These are phyloP conservation scores for Postia placenta DNA, from an alignment of 768 basidiomycete species.

Conservation along the genomic window DNA sequence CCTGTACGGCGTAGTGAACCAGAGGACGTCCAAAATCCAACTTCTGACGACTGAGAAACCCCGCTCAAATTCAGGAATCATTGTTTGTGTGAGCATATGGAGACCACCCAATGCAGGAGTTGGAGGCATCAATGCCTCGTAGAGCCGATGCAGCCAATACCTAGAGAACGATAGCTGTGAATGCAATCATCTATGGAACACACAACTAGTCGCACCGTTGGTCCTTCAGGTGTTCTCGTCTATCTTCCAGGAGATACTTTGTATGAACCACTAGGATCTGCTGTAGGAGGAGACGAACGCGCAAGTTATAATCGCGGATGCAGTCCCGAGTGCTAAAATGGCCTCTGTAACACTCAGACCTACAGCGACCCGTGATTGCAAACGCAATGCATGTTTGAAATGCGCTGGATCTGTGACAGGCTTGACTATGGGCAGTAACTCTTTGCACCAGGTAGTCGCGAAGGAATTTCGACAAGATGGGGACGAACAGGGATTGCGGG, in stretches of 20 bases:
- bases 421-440: no score
- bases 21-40: slow-evolving; percentile 41
- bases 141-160: slow-evolving; percentile 38
- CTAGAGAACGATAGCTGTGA: slow-evolving; percentile 21
- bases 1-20: slow-evolving; percentile 22
- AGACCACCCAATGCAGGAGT: slow-evolving; percentile 39
- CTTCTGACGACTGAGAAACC: slow-evolving; percentile 32
- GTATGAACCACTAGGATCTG: slow-evolving; percentile 43
- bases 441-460: no score
- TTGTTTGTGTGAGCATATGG: slow-evolving; percentile 26
- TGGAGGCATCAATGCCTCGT: slow-evolving; percentile 45
- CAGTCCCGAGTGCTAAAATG: no score
- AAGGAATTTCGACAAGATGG: no score
- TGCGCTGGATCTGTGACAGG: no score
- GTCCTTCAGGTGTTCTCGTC: background rate
- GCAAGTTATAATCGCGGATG: slow-evolving; percentile 32
- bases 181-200: background rate
- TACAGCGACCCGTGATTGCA: no score
- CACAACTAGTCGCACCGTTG: background rate
- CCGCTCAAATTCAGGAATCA: slow-evolving; percentile 34
- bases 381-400: no score
- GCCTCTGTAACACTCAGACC: no score
- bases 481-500: no score
- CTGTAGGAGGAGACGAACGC: slow-evolving; percentile 39
- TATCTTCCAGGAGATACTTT: slow-evolving; percentile 11